Percentiles rank a stretch among this genome's conserved stretches.
Evolutionary conservation across 352 stramenopile species (phyloP).

Genomic region (Globisporangium mamillatum): DNA sequence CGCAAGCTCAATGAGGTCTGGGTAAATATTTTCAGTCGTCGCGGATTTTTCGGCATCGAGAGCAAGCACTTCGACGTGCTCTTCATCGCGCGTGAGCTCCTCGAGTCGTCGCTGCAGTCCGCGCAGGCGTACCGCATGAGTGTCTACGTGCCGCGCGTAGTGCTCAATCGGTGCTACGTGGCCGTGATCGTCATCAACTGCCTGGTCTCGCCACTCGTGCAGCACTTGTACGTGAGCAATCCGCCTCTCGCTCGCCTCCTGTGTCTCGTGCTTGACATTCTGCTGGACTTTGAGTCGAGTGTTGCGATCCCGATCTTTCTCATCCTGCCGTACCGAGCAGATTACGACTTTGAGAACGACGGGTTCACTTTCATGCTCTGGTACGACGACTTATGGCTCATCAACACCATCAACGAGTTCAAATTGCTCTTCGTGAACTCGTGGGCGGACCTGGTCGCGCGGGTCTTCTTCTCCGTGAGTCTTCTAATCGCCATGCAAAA

Average conservation of each 20-base stretch:
- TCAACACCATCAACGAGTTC: constrained; percentile 26
- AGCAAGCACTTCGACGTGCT: constrained; percentile 23
- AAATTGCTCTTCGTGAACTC: constrained; percentile 30
- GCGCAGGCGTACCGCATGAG: constrained; percentile 30
- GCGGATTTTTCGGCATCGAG: constrained; percentile 23
- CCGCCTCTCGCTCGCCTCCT: constrained; percentile 15
- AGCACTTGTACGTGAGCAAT: background rate
- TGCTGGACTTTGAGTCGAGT: constrained; percentile 21
- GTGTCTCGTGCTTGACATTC: constrained; percentile 18
- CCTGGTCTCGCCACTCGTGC: constrained; percentile 12
- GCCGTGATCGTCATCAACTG: constrained; percentile 23
- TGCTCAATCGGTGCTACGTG: constrained; percentile 21
- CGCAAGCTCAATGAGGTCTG: background rate
- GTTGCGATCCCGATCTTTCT: constrained; percentile 19
- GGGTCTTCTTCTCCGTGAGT: constrained; percentile 35
- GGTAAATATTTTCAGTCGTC: constrained; percentile 4
- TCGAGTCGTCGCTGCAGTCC: constrained; percentile 26
- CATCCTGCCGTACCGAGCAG: constrained; percentile 8
- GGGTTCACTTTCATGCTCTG: constrained; percentile 16
- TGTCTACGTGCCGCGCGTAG: constrained; percentile 9
- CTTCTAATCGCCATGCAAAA: constrained; percentile 30
- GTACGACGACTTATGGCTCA: constrained; percentile 28
- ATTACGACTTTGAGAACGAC: constrained; percentile 5
- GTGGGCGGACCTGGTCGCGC: constrained; percentile 29
- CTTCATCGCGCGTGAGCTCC: constrained; percentile 21